Conservation (phyloP, 306 rosid genomes). For the Begonia masoniana region DNA sequence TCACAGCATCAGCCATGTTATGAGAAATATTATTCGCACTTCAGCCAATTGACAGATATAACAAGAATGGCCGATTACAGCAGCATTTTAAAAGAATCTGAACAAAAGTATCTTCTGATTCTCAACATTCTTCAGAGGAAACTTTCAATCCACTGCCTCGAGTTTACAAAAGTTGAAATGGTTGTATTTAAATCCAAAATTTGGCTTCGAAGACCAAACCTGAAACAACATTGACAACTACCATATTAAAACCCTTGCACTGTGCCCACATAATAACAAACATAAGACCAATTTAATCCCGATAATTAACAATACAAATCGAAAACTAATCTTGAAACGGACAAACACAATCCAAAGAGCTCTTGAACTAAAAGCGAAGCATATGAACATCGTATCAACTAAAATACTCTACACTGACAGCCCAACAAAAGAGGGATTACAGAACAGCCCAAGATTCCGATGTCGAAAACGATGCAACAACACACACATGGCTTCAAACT, state of each 20-base stretch:
- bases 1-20: conserved; percentile 71
- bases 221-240: conserved; percentile 19
- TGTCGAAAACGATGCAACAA: conserved; percentile 40
- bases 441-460: conserved; percentile 15
- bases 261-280: conserved; percentile 8
- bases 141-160: conserved; percentile 19
- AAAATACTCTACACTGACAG: conserved; percentile 41
- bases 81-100: conserved; percentile 6
- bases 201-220: conserved; percentile 19
- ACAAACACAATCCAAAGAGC: conserved; percentile 31
- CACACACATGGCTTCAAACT: conserved; percentile 18
- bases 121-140: conserved; percentile 17
- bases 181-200: conserved; percentile 9
- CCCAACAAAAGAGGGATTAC: conserved; percentile 23
- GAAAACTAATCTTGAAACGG: neutral
- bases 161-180: conserved; percentile 10
- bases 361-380: conserved; percentile 58
- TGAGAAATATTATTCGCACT: conserved; percentile 19
- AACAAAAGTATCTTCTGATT: conserved; percentile 18
- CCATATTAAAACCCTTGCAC: conserved; percentile 7
- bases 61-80: conserved; percentile 22
- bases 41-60: conserved; percentile 15
- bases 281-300: conserved; percentile 14
- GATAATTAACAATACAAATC: conserved; percentile 3
- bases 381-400: conserved; percentile 10